Evolutionary conservation across 2,329 filamentous ascomycete species (phyloP), one percentile per base, ranked within the genome.

Genomic region (Aspergillus ustus): DNA sequence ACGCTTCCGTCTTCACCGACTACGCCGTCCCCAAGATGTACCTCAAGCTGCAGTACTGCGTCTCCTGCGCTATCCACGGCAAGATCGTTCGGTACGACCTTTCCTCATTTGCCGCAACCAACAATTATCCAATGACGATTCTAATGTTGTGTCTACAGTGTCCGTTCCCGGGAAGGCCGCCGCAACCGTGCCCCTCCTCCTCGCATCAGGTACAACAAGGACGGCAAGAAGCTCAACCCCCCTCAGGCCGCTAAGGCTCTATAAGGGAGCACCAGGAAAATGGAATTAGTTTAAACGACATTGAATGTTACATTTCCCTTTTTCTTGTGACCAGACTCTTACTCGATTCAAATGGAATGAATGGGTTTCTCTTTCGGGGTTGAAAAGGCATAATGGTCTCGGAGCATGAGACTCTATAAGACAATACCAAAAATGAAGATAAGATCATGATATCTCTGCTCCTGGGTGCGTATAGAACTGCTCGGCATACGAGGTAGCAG

Each of bases 21-120:
- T 99, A 99, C 89, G 93, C 93, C 75, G 94, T 99, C 79, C 95
- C 95, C 85, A 99, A 99, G 92, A 99, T 99, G 96, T 99, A 99
- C 92, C 88, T 99, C 85, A 99, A 99, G 91, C 91, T 99, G 83
- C 95, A 99, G 88, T 99, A 99, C 92, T 99, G 95, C 84, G 95
- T 99, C 81, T 98, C 94, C 84, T 99, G 95, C 86, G 95, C 95
- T 80, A 99, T 99, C 74, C 95, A 99, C 89, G 95, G 95, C 89
- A 99, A 99, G 91, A 99, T 99, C 83, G 96, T 99, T 84, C 94
- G 95, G 94, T 98, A 95, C 84, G 93, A 54, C 61, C 29, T 46
- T 37, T 28, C 22, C 51, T 15, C 19, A 57, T 34, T 7, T 22
- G 40, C 34, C 28, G 49, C 51, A 19, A 50, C 17, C 9, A 28